Evolutionary conservation across 2,329 filamentous ascomycete genomes (phyloP), one percentile per base, ranked within the genome.

Genomic region (Exophiala oligosperma): DNA sequence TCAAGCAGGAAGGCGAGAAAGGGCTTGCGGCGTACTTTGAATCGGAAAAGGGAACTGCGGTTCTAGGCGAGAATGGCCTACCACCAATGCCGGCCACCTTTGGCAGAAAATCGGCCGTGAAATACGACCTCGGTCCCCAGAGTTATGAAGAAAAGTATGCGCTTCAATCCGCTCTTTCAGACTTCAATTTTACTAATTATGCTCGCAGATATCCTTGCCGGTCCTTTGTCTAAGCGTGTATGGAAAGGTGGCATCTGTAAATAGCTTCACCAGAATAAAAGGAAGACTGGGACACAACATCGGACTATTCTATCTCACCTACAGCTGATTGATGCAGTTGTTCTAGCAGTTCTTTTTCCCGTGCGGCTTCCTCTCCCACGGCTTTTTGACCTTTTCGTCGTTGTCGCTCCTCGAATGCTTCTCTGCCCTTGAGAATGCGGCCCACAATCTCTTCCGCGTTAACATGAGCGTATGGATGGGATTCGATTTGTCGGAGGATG

Each of bases 371-470:
- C 73, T 97, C 94, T 0, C 85, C 83, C 49, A 87, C 81, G 0
- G 88, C 87, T 78, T 99, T 99, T 65, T 91, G 84, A 9, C 92
- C 89, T 79, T 99, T 99, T 66, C 88, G 86, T 52, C 90, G 82
- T 78, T 99, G 94, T 60, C 94, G 81, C 68, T 91, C 94, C 77
- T 97, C 93, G 73, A 97, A 99, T 70, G 91, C 83, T 59, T 88
- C 88, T 35, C 92, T 82, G 68, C 91, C 92, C 73, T 87, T 89
- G 80, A 97, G 81, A 71, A 99, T 99, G 32, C 94, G 81, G 66
- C 89, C 84, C 49, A 99, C 92, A 67, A 99, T 97, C 67, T 94
- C 88, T 2, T 87, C 92, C 0, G 93, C 92, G 73, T 97, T 97
- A 63, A 97, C 92, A 61, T 92, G 82, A 64, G 90, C 83, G 72